phyloP scores from a whole-genome alignment of 1,284 basidiomycete genomes.

The Cutaneotrichosporon spelunceum region DNA sequence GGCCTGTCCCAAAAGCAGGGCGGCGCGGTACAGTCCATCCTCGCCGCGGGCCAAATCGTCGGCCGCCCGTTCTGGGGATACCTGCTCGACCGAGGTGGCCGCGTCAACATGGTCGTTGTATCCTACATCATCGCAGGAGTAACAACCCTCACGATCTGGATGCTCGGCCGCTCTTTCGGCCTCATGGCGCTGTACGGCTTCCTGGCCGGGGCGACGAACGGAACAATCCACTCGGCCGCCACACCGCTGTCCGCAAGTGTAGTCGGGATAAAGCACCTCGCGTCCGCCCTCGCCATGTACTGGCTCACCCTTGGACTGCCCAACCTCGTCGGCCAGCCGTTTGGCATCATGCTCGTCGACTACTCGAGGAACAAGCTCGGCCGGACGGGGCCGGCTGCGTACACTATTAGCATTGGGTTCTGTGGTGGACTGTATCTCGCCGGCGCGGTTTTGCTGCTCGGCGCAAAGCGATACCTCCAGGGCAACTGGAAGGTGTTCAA shows the following conservation, averaged over 20 bases:
- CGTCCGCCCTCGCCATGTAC: slow-evolving; percentile 49
- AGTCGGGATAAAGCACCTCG: slow-evolving; percentile 51
- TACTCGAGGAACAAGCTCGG: slow-evolving; percentile 43
- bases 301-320: slow-evolving; percentile 49
- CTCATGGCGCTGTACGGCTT: slow-evolving; percentile 52
- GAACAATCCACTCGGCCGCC: slow-evolving; percentile 50
- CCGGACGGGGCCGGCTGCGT: slow-evolving; percentile 42
- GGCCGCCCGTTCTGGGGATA: slow-evolving; percentile 52
- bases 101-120: slow-evolving; percentile 50
- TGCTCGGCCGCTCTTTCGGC: slow-evolving; percentile 48
- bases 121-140: slow-evolving; percentile 50
- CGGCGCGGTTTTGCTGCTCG: slow-evolving; percentile 37
- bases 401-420: slow-evolving; percentile 51
- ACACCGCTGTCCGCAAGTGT: slow-evolving; percentile 48
- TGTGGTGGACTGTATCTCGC: slow-evolving; percentile 47
- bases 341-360: slow-evolving; percentile 50
- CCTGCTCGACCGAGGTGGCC: slow-evolving; percentile 49
- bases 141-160: slow-evolving; percentile 51
- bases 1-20: slow-evolving; percentile 51
- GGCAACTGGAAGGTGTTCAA: slow-evolving; percentile 31
- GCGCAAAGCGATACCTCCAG: slow-evolving; percentile 47
- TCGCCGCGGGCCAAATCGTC: slow-evolving; percentile 53
- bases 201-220: slow-evolving; percentile 50
- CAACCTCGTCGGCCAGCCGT: slow-evolving; percentile 49
- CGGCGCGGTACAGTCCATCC: slow-evolving; percentile 51